phyloP scores from a whole-genome alignment of 148 eudicot genomes.

The Chenopodium suecicum region DNA sequence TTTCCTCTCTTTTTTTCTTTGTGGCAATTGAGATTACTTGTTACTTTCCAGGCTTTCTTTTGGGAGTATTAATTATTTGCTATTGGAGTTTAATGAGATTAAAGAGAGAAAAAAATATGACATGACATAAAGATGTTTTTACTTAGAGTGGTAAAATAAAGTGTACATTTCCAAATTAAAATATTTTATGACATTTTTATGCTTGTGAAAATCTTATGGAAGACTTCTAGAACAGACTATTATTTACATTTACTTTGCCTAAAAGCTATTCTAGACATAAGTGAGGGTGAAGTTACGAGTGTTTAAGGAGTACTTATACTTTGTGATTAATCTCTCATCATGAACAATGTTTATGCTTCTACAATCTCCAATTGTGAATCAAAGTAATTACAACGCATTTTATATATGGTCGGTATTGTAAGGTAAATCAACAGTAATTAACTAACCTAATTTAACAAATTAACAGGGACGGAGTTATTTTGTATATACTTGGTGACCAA shows the following conservation, averaged over 20 bases:
- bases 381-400: too few relatives aligned
- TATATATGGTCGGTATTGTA: too few relatives aligned
- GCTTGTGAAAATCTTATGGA: constrained; percentile 7
- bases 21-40: constrained; percentile 30
- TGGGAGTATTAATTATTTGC: constrained; percentile 21
- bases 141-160: constrained; percentile 17
- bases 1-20: constrained; percentile 7
- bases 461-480: too few relatives aligned
- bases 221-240: neutral
- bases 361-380: too few relatives aligned
- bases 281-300: constrained; percentile 17
- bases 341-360: neutral
- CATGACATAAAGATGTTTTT: constrained; percentile 36
- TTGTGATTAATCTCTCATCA: constrained; percentile 10
- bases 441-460: too few relatives aligned
- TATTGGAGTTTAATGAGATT: constrained; percentile 19
- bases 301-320: neutral
- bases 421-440: too few relatives aligned
- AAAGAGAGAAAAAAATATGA: constrained; percentile 24
- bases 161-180: constrained; percentile 3
- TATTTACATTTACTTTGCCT: neutral
- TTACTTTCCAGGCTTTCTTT: constrained; percentile 31
- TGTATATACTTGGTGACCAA: too few relatives aligned
- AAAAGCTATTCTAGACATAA: constrained; percentile 10
- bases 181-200: constrained; percentile 7